A percentile compares a stretch with the other conserved stretches of the same genome.
Evolutionary conservation across 2,329 filamentous ascomycete genomes (phyloP).

Genomic region (Aspergillus hiratsukae): DNA sequence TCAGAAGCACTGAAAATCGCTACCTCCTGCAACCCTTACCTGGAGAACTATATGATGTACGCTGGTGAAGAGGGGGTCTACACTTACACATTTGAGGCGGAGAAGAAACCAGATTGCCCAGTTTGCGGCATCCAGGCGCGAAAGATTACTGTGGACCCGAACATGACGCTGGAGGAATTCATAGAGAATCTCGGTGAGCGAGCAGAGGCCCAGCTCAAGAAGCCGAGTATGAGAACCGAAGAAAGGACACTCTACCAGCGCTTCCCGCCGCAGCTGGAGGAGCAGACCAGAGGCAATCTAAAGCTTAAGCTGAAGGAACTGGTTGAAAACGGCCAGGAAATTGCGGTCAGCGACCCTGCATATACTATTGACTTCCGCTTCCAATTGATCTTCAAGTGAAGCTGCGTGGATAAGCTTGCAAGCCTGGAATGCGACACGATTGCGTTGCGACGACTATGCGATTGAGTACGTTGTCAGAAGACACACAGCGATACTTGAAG

Average conservation of each 20-base stretch:
- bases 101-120: slow-evolving; percentile 90
- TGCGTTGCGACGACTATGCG: slow-evolving; percentile 10
- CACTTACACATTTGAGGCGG: slow-evolving; percentile 93
- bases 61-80: slow-evolving; percentile 94
- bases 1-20: slow-evolving; percentile 96
- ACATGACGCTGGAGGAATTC: slow-evolving; percentile 73
- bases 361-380: slow-evolving; percentile 69
- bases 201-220: slow-evolving; percentile 90
- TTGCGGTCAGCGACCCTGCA: slow-evolving; percentile 89
- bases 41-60: slow-evolving; percentile 99
- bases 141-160: slow-evolving; percentile 65
- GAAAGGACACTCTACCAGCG: slow-evolving; percentile 89
- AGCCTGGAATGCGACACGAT: slow-evolving; percentile 7
- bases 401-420: not conserved
- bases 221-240: slow-evolving; percentile 77
- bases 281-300: slow-evolving; percentile 79
- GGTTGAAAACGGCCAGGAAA: slow-evolving; percentile 75
- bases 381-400: slow-evolving; percentile 47
- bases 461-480: slow-evolving; percentile 6
- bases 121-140: slow-evolving; percentile 84
- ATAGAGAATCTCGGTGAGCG: slow-evolving; percentile 77
- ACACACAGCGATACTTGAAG: slow-evolving; percentile 12
- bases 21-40: slow-evolving; percentile 71
- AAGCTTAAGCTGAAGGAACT: slow-evolving; percentile 72
- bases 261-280: slow-evolving; percentile 72